Base-by-base conservation (phyloP, 768 basidiomycete species). In the Boletus tomentosulus region DNA sequence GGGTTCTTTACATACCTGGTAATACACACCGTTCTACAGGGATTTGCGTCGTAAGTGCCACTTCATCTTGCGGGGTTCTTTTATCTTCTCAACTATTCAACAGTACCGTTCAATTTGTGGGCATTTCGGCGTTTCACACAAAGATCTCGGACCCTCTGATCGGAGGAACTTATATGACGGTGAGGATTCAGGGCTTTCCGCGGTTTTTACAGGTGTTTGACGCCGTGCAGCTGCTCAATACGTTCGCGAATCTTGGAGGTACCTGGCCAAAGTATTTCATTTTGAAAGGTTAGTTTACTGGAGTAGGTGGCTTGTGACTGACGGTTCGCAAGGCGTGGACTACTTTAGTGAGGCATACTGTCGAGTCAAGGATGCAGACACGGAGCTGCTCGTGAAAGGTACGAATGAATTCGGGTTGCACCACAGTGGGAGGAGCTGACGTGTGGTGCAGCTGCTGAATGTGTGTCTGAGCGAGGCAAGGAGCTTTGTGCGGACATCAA, bases 141-240 rank as follows among this genome's bases (percentile, higher is more conserved):
- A 84, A 89, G 50, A 86, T 99, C 35, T 93, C 97, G 1, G 97
- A 99, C 66, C 97, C 97, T 0, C 66, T 97, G 12, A 97, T 99
- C 50, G 97, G 97, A 28, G 97, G 97, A 48, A 99, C 97, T 0
- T 99, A 99, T 71, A 99, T 99, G 97, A 99, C 97, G 12, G 95
- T 94, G 84, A 73, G 50, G 30, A 10, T 27, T 45, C 33, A 27
- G 30, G 24, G 19, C n/a, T 49, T 57, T 15, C 41, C 15, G 24
- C n/a, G 34, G 39, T 46, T 42, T 51, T 31, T 16, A 31, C 30
- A 44, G 27, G 58, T 28, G 45, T 22, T 60, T 62, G 51, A 50
- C 41, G 12, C 16, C 22, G 45, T 42, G 15, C 62, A 98, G 92
- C 76, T 99, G 12, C 73, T 99, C 41, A 98, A 98, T 69, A 99